Conservation (phyloP, 192 early-diverging fungal species). For the Coemansia reversa region DNA sequence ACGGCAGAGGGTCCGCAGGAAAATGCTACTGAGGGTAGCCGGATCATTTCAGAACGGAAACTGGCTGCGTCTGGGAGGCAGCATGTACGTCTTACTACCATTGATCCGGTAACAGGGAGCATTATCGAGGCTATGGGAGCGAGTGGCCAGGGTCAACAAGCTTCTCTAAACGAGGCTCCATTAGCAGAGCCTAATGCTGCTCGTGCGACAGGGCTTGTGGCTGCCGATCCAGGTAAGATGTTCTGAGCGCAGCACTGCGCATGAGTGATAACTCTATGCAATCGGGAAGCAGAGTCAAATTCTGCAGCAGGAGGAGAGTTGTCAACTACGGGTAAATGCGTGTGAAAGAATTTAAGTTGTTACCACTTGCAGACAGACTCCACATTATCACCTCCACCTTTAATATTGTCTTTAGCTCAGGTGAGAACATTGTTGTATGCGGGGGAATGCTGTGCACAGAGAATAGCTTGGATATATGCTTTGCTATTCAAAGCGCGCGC, state of each 20-base stretch:
- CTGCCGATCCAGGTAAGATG: constrained; percentile 40
- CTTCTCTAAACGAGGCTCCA: not conserved
- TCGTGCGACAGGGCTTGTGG: not conserved
- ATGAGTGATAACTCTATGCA: not conserved
- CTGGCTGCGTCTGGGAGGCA: constrained; percentile 18
- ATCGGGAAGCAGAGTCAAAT: not conserved
- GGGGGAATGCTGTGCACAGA: not conserved
- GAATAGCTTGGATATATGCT: not conserved
- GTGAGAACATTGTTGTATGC: not conserved
- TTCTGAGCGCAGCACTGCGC: not conserved
- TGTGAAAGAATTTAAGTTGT: not conserved
- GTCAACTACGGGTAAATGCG: not conserved
- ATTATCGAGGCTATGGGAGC: constrained; percentile 7
- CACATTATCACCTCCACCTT: constrained; percentile 1
- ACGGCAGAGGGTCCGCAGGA: constrained; percentile 1
- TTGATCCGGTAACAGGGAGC: constrained; percentile 44
- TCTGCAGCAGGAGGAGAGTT: not conserved
- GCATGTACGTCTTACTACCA: constrained; percentile 45
- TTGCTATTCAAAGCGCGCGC: not conserved
- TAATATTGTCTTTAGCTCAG: not conserved
- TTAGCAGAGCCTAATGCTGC: not conserved
- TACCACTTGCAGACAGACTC: not conserved
- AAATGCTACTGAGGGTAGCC: not conserved
- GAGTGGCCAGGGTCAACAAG: constrained; percentile 5
- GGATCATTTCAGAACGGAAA: not conserved